Base-by-base conservation (phyloP, 768 basidiomycete species). In the Mycena rebaudengoi region DNA sequence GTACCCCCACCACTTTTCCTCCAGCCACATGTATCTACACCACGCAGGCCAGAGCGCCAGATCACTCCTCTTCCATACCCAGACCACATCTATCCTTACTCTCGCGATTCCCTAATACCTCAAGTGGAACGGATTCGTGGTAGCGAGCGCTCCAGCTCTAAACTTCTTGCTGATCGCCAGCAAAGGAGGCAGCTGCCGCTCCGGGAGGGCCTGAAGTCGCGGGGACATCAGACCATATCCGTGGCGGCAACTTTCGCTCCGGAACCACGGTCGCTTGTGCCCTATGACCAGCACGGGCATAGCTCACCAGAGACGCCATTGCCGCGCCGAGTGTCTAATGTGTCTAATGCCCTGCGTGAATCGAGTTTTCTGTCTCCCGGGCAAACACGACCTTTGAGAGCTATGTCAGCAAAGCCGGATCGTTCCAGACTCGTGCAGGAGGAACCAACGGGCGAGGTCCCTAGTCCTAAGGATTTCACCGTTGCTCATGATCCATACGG, bases 401-500 rank as follows among this genome's bases (percentile, higher is more conserved):
- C 81, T 10, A 80, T 84, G 39, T 37, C 68, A 73, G 53, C 48
- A 72, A 71, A 79, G 60, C 87, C 91, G 2, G 91, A 91, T 73
- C 82, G 90, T 32, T 91, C 91, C 16, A 80, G 92, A 26, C 91
- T 91, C 20, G 84, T 92, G 3, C 91, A 93, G 73, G 91, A 92
- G 71, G 91, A 91, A 64, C 83, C 83, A 28, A 90, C 91, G 69
- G 91, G 91, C 67, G 89, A 91, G 65, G 76, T 81, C 18, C 75
- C 75, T 4, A n/a, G n/a, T n/a, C n/a, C n/a, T n/a, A n/a, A n/a
- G n/a, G n/a, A n/a, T n/a, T n/a, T n/a, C n/a, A n/a, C n/a, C n/a
- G 68, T 75, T 13, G 60, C 68, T 33, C 67, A 74, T 25, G 83
- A 81, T 69, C 73, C 75, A 44, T 69, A 67, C 62, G 69, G 55